phyloP scores from a whole-genome alignment of 257 asterid genomes.

The Thymus quinquecostatus region DNA sequence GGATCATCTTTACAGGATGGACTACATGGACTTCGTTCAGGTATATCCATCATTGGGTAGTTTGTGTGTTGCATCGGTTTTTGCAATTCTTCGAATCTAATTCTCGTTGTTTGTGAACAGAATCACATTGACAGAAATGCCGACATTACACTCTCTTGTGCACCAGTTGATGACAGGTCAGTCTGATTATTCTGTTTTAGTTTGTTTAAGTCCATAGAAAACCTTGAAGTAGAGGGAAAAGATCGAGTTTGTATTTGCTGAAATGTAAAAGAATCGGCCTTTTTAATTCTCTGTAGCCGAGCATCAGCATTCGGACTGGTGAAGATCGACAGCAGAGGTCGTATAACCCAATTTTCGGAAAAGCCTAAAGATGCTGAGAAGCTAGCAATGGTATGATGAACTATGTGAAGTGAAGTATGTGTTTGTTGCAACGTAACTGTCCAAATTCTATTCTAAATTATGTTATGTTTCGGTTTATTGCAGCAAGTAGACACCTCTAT shows the following conservation, averaged over 20 bases:
- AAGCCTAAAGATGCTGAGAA: conserved; percentile 83
- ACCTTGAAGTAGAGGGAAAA: neutral
- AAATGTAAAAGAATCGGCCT: neutral
- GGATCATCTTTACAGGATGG: conserved; percentile 96
- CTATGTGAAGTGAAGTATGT: neutral
- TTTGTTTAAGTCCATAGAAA: neutral
- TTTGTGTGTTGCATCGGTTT: neutral
- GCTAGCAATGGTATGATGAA: conserved; percentile 73
- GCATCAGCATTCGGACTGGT: conserved; percentile 90
- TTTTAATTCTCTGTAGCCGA: conserved; percentile 58
- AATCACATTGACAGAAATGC: conserved; percentile 91
- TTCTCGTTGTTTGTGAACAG: conserved; percentile 47
- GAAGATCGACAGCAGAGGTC: conserved; percentile 85
- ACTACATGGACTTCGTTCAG: conserved; percentile 94
- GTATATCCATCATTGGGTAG: conserved; percentile 38
- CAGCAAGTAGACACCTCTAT: conserved; percentile 88
- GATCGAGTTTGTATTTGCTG: neutral
- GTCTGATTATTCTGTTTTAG: conserved; percentile 18
- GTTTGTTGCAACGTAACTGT: neutral
- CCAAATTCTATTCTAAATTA: conserved; percentile 7
- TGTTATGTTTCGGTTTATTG: conserved; percentile 21
- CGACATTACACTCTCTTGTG: conserved; percentile 91
- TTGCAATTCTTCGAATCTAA: conserved; percentile 11
- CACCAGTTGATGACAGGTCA: conserved; percentile 82
- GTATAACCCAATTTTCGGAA: conserved; percentile 73